phyloP scores from a whole-genome alignment of 148 eudicot species.

The Beta vulgaris region DNA sequence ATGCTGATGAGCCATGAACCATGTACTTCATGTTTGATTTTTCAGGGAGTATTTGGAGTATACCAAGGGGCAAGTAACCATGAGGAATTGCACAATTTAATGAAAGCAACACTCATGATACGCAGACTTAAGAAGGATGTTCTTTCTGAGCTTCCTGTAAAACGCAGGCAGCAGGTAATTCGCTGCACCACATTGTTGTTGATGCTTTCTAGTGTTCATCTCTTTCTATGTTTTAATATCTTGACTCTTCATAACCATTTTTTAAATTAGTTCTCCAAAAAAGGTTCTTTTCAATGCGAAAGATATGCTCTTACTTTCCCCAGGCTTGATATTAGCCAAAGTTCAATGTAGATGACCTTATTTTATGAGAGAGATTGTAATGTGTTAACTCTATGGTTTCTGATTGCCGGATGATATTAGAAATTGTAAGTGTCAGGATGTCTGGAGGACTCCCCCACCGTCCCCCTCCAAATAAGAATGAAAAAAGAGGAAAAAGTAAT shows the following conservation, averaged over 20 bases:
- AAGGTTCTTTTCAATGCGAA: no score
- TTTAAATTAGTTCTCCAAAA: neutral
- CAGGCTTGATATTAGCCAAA: neutral
- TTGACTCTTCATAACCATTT: conserved; percentile 6
- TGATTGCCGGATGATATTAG: neutral
- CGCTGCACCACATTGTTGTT: neutral
- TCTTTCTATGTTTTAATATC: neutral
- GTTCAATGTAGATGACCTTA: neutral
- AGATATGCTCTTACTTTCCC: no score
- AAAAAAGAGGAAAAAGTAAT: neutral
- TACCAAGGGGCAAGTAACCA: conserved; percentile 99
- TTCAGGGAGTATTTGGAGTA: conserved; percentile 78
- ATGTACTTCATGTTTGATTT: neutral
- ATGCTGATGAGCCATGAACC: neutral
- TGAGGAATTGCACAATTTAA: conserved; percentile 90
- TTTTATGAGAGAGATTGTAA: neutral
- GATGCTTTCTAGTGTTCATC: neutral
- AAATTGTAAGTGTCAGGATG: neutral
- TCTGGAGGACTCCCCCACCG: no score
- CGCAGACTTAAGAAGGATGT: conserved; percentile 97
- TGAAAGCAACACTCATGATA: conserved; percentile 95
- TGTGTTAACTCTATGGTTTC: neutral
- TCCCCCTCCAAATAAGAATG: neutral
- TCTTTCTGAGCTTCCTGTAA: conserved; percentile 83
- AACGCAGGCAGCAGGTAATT: conserved; percentile 93